These are phyloP conservation scores for Termitomyces eurrhizus DNA, from an alignment of 768 basidiomycete genomes.

Conservation along the genomic window DNA sequence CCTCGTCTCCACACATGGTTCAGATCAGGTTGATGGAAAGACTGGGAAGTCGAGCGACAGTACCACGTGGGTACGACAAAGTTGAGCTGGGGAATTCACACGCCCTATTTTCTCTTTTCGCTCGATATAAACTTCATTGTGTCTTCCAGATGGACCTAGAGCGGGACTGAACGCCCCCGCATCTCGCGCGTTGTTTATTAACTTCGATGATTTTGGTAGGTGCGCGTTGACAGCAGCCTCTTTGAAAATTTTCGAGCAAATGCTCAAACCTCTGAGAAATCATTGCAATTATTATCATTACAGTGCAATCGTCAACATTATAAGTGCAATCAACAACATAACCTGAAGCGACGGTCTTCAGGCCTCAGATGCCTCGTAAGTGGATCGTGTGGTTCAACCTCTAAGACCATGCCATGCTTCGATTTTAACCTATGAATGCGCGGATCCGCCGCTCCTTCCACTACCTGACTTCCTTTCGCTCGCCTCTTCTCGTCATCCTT, in stretches of 20 bases:
- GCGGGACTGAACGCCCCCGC: not conserved
- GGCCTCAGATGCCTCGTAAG: not conserved
- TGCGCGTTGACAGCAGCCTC: not conserved
- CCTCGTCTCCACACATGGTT: not conserved
- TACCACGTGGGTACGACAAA: not conserved
- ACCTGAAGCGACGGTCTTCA: not conserved
- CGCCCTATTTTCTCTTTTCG: not conserved
- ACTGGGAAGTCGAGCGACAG: not conserved
- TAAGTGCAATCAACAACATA: not conserved
- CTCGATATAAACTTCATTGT: not conserved
- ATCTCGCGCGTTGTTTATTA: not conserved
- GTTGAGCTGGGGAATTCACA: not conserved
- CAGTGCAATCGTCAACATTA: no score
- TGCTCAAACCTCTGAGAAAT: not conserved
- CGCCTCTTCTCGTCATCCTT: slow-evolving; percentile 8
- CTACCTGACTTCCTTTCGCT: slow-evolving; percentile 9
- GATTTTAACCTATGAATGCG: slow-evolving; percentile 12
- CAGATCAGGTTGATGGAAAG: not conserved
- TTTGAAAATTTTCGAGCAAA: not conserved
- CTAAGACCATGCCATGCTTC: slow-evolving; percentile 9
- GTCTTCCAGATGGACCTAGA: slow-evolving; percentile 1
- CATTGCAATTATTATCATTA: no score
- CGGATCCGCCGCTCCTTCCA: slow-evolving; percentile 20
- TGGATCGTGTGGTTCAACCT: not conserved
- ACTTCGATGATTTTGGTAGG: not conserved